Evolutionary conservation across 2,329 filamentous ascomycete genomes (phyloP).

Genomic region (Colletotrichum neosansevieriae): DNA sequence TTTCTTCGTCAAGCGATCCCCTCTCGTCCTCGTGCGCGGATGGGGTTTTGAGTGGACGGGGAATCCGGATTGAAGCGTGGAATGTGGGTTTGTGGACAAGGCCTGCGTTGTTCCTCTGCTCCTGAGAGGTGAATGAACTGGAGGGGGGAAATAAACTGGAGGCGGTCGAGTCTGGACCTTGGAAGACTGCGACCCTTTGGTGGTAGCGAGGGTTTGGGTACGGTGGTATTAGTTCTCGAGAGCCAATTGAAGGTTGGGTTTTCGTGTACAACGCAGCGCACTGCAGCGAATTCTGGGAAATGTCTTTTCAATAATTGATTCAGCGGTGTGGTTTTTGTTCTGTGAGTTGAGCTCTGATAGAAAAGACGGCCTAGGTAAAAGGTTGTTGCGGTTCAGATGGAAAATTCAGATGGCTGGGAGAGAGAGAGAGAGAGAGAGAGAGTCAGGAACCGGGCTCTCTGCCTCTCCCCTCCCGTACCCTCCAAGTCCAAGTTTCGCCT

Average conservation of each 20-base stretch:
- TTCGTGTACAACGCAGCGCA: too few relatives aligned
- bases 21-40: background rate
- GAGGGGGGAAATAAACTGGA: background rate
- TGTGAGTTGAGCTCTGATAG: background rate
- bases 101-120: background rate
- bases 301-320: too few relatives aligned
- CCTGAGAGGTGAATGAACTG: slow-evolving; percentile 1
- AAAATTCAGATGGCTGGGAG: background rate
- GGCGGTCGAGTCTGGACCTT: background rate
- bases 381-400: too few relatives aligned
- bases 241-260: background rate
- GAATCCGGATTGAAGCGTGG: slow-evolving; percentile 13
- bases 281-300: background rate
- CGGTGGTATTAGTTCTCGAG: background rate
- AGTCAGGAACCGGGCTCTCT: background rate
- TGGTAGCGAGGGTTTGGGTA: slow-evolving; percentile 14
- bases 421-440: background rate
- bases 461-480: background rate
- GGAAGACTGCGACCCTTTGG: background rate
- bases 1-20: background rate
- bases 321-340: background rate
- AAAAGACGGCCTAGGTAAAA: background rate
- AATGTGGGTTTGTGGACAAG: slow-evolving; percentile 17
- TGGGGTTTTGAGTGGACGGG: slow-evolving; percentile 26
- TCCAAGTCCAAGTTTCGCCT: background rate